A percentile compares a stretch with the other conserved stretches of the same genome.
Evolutionary conservation across 2,329 filamentous ascomycete species (phyloP).

Genomic region (Epichloe uncinata): DNA sequence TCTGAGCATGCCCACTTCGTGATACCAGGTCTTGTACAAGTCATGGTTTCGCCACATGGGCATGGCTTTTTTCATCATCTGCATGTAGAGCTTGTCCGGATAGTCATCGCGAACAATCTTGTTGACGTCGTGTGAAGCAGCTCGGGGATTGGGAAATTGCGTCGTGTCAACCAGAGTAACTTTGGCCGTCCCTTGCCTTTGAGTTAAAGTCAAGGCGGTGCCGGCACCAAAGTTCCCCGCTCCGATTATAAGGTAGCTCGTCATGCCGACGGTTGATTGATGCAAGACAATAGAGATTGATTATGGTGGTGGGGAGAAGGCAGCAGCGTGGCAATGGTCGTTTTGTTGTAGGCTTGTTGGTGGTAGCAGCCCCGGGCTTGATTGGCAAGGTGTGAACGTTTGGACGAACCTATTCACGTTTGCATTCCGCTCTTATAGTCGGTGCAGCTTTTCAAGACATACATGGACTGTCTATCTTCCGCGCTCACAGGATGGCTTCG

Average conservation of each 20-base stretch:
- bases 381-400: background rate
- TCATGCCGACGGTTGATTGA: slow-evolving; percentile 3
- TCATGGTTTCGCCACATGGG: slow-evolving; percentile 27
- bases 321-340: too few species aligned
- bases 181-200: slow-evolving; percentile 13
- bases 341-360: too few species aligned
- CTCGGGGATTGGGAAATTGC: slow-evolving; percentile 23
- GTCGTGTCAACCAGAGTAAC: slow-evolving; percentile 25
- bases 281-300: too few species aligned
- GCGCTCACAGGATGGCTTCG: background rate
- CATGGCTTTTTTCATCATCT: slow-evolving; percentile 28
- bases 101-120: slow-evolving; percentile 32
- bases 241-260: slow-evolving; percentile 24
- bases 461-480: background rate
- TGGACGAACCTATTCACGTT: background rate
- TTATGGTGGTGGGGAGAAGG: too few species aligned
- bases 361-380: background rate
- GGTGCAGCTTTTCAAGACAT: background rate
- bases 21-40: slow-evolving; percentile 40
- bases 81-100: slow-evolving; percentile 26
- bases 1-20: slow-evolving; percentile 42
- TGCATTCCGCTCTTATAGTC: background rate
- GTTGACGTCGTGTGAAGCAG: slow-evolving; percentile 34
- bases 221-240: slow-evolving; percentile 31
- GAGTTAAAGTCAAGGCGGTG: slow-evolving; percentile 24